Percentiles rank a stretch among this genome's conserved stretches.
Conservation (phyloP, 768 basidiomycete genomes). For the Leccinum sublutescens region DNA sequence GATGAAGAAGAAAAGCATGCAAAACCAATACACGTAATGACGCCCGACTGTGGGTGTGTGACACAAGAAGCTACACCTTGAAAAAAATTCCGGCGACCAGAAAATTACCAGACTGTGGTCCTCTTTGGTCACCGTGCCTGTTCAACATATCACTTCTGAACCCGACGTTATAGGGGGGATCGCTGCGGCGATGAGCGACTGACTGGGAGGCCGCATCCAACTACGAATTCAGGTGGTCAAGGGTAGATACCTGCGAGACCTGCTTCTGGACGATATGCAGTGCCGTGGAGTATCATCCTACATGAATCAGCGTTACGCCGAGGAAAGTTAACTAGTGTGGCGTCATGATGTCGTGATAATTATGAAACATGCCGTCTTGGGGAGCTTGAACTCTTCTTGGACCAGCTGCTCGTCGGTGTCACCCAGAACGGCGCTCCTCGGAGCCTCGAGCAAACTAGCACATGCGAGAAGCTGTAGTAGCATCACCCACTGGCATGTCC, state of each 20-base stretch:
- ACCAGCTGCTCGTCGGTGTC: constrained; percentile 22
- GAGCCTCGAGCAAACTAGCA: background rate
- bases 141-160: constrained; percentile 59
- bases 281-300: constrained; percentile 55
- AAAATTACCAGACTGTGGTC: constrained; percentile 36
- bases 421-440: background rate
- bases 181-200: constrained; percentile 63
- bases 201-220: constrained; percentile 56
- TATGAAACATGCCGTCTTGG: constrained; percentile 45
- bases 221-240: constrained; percentile 63
- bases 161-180: constrained; percentile 59
- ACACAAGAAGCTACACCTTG: constrained; percentile 33
- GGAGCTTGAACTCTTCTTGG: constrained; percentile 43
- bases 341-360: constrained; percentile 39
- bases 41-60: constrained; percentile 45
- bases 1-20: constrained; percentile 70
- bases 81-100: constrained; percentile 42
- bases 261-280: constrained; percentile 58
- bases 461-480: constrained; percentile 1
- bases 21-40: constrained; percentile 66
- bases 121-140: constrained; percentile 49
- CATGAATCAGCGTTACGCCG: background rate
- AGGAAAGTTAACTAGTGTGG: background rate
- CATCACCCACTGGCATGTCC: background rate
- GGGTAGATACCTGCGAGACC: constrained; percentile 49